These are phyloP conservation scores for Isatis lusitanica DNA, from an alignment of 441 rosid species.

Conservation along the genomic window DNA sequence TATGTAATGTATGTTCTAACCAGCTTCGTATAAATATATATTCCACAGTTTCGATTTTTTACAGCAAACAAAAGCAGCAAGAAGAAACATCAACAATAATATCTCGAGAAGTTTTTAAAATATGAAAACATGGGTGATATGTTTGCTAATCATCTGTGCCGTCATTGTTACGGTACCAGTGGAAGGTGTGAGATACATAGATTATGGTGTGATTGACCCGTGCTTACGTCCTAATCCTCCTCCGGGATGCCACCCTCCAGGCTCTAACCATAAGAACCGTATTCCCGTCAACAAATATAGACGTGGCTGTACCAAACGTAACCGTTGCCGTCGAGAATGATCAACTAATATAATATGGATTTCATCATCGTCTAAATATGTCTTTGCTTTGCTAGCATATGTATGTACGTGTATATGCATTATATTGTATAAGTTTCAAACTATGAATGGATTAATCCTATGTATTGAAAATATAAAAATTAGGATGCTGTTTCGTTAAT, in stretches of 20 bases:
- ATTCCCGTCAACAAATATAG: neutral
- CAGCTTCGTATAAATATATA: neutral
- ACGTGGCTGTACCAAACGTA: neutral
- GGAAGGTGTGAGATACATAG: neutral
- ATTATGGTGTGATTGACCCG: neutral
- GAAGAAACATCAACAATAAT: neutral
- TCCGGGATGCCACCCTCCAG: neutral
- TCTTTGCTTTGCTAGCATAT: neutral
- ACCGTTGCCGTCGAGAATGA: neutral
- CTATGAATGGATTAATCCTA: no score
- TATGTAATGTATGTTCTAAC: no score
- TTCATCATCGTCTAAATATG: neutral
- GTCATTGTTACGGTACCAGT: neutral
- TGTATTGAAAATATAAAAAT: no score
- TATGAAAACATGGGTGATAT: conserved; percentile 1
- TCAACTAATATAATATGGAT: neutral
- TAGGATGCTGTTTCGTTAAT: no score
- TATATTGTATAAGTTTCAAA: neutral
- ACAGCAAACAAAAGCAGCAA: neutral
- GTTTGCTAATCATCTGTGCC: conserved; percentile 1
- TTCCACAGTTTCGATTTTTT: neutral
- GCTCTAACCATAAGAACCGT: neutral
- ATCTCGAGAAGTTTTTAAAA: neutral
- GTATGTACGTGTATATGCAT: neutral
- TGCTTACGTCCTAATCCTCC: neutral